phyloP scores from a whole-genome alignment of 75 land plant genomes.

The Ceratopteris richardii region DNA sequence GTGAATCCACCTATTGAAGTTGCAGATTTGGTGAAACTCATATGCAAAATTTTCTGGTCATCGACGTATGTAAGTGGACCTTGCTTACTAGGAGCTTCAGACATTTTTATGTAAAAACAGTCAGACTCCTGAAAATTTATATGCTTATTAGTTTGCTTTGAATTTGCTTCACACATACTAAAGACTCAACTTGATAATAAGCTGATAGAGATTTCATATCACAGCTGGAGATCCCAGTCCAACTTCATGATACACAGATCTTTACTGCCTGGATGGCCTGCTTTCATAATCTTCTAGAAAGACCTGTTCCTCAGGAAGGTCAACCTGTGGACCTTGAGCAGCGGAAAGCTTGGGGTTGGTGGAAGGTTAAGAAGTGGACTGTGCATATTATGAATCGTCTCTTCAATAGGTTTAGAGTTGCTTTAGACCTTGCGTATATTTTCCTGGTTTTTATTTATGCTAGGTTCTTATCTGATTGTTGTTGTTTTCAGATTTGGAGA shows the following conservation, averaged over 20 bases:
- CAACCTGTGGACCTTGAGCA: slow-evolving; percentile 87
- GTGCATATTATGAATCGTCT: slow-evolving; percentile 87
- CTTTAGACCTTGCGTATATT: too few relatives aligned
- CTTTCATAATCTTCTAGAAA: slow-evolving; percentile 80
- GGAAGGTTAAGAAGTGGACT: slow-evolving; percentile 99
- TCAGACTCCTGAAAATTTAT: too few relatives aligned
- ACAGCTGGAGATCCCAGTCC: slow-evolving; percentile 90
- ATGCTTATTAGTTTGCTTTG: too few relatives aligned
- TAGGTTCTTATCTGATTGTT: too few relatives aligned
- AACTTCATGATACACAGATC: slow-evolving; percentile 61
- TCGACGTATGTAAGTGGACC: slow-evolving; percentile 79
- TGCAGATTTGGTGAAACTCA: slow-evolving; percentile 86
- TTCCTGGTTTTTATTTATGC: too few relatives aligned
- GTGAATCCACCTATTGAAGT: slow-evolving; percentile 69
- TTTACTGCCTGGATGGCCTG: slow-evolving; percentile 92
- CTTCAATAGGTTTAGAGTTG: slow-evolving; percentile 9
- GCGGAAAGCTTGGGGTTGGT: slow-evolving; percentile 97
- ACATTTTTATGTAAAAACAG: too few relatives aligned
- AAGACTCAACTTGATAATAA: too few relatives aligned
- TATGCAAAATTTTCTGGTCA: slow-evolving; percentile 99
- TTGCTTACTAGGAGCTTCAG: neutral
- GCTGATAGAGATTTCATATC: neutral
- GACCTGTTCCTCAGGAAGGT: slow-evolving; percentile 90
- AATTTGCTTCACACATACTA: too few relatives aligned
- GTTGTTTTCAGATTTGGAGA: slow-evolving; percentile 75